Base-by-base conservation (phyloP, 2,329 filamentous ascomycete genomes). In the Endoconidiophora laricicola region DNA sequence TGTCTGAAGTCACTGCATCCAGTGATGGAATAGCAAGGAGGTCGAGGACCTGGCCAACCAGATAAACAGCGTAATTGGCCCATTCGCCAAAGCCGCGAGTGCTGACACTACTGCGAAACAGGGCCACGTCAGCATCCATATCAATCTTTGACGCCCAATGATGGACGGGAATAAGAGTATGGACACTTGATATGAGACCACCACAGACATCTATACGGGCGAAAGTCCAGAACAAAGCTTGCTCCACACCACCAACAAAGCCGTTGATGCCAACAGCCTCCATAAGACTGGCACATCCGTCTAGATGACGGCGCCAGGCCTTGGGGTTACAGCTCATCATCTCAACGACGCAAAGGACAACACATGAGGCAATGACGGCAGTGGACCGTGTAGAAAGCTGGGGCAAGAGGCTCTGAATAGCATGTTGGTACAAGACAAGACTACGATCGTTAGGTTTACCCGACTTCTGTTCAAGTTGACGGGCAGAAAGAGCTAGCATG, bases 181-280 rank as follows among this genome's bases (percentile, higher is more conserved):
- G 64, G 54, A 71, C 66, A 29, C 69, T 68, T 3, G 69, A 71
- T 6, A 74, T 72, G 4, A 74, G 61, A 0, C 69, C 70, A n/a
- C 71, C 70, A 49, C 69, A 73, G 22, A 73, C 66, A 55, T 73
- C 69, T 70, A 74, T 74, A 6, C 70, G 64, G 0, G 69, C 70
- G 58, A 73, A 74, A 50, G 69, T 72, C 71, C 71, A 74, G 52
- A 74, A 74, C 0, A 74, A 58, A 1, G 71, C 70, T 55, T 73
- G 66, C 14, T 71, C 63, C 2, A 71, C 61, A 2, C 69, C 69
- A 0, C 69, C 69, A 0, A 66, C 66, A 52, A 73, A 71, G 0
- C 71, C 71, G 54, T 72, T 68, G 39, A 73, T 70, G 1, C 66
- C 69, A 2, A 69, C 66, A 0, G 71, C 66, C 54, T 71, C 65